Evolutionary conservation across 2,329 filamentous ascomycete genomes (phyloP).

Genomic region (Penicillium sp.): DNA sequence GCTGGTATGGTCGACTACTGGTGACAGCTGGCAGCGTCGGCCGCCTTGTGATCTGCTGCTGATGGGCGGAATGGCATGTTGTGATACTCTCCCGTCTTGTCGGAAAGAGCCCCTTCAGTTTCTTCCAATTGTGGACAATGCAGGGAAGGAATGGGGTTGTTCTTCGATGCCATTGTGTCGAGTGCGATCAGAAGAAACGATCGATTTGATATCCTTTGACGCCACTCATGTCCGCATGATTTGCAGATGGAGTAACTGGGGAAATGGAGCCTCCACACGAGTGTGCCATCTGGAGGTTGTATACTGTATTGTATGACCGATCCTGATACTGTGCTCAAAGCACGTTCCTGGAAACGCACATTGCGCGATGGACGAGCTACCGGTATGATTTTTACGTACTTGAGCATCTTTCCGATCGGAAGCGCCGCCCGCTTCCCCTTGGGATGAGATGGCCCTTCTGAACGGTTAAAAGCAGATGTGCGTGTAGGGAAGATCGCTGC

Average conservation of each 20-base stretch:
- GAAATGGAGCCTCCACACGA: slow-evolving; percentile 1
- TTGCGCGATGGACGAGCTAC: slow-evolving; percentile 18
- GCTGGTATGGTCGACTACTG: slow-evolving; percentile 18
- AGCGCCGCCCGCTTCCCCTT: slow-evolving; percentile 32
- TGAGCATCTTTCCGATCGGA: slow-evolving; percentile 33
- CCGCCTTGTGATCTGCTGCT: slow-evolving; percentile 25
- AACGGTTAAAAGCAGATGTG: slow-evolving; percentile 28
- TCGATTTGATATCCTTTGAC: slow-evolving; percentile 2
- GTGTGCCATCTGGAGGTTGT: background rate
- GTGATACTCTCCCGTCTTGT: slow-evolving; percentile 19
- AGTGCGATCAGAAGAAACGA: background rate
- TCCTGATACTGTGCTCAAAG: background rate
- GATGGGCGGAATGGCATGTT: slow-evolving; percentile 10
- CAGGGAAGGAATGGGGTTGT: slow-evolving; percentile 2
- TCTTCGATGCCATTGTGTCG: background rate
- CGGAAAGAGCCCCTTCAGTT: background rate
- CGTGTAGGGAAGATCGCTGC: slow-evolving; percentile 19
- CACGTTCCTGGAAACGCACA: slow-evolving; percentile 20
- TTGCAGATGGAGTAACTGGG: background rate
- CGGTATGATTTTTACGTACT: slow-evolving; percentile 17
- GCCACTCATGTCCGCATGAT: slow-evolving; percentile 9
- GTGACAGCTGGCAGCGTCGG: slow-evolving; percentile 26
- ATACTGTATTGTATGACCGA: background rate
- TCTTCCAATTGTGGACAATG: background rate
- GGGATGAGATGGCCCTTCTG: slow-evolving; percentile 37